Percentiles rank a stretch among this genome's conserved stretches.
These are phyloP conservation scores for Mycena citricolor DNA, from an alignment of 1,284 basidiomycete genomes.

Conservation along the genomic window DNA sequence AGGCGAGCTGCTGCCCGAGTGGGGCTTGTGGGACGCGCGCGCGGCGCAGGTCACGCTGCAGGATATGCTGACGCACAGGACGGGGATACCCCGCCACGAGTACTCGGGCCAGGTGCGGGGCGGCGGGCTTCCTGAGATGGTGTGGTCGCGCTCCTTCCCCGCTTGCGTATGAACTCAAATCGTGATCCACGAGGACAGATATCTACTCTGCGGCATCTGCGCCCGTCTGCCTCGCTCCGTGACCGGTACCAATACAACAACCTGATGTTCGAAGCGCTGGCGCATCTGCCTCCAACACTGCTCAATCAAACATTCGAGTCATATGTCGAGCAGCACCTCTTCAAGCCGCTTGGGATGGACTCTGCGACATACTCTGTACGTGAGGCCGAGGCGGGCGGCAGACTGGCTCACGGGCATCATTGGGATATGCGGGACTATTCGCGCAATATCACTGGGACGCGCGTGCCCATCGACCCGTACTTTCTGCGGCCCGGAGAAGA, in stretches of 20 bases:
- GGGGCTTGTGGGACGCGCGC: constrained; percentile 35
- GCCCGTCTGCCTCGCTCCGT: constrained; percentile 40
- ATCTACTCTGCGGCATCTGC: constrained; percentile 36
- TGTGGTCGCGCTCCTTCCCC: constrained; percentile 13
- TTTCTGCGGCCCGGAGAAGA: constrained; percentile 37
- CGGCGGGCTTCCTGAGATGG: constrained; percentile 35
- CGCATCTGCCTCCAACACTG: constrained; percentile 35
- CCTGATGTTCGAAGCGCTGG: constrained; percentile 42
- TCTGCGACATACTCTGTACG: constrained; percentile 43
- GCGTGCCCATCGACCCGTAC: constrained; percentile 35
- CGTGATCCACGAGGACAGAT: too few species aligned
- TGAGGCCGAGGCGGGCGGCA: constrained; percentile 35
- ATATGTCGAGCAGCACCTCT: constrained; percentile 42
- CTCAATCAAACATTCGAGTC: constrained; percentile 38
- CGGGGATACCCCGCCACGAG: constrained; percentile 44
- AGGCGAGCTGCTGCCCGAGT: constrained; percentile 35
- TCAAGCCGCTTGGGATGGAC: constrained; percentile 44
- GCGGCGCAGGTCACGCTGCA: constrained; percentile 34
- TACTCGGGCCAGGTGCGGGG: constrained; percentile 29
- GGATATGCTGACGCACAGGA: constrained; percentile 41
- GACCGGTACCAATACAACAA: constrained; percentile 47
- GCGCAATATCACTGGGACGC: constrained; percentile 30
- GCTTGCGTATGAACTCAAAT: background rate
- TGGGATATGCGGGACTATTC: constrained; percentile 32
- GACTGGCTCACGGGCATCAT: constrained; percentile 38